Base-by-base conservation (phyloP, 2,329 filamentous ascomycete genomes). In the Phyllosticta citrichinensis region DNA sequence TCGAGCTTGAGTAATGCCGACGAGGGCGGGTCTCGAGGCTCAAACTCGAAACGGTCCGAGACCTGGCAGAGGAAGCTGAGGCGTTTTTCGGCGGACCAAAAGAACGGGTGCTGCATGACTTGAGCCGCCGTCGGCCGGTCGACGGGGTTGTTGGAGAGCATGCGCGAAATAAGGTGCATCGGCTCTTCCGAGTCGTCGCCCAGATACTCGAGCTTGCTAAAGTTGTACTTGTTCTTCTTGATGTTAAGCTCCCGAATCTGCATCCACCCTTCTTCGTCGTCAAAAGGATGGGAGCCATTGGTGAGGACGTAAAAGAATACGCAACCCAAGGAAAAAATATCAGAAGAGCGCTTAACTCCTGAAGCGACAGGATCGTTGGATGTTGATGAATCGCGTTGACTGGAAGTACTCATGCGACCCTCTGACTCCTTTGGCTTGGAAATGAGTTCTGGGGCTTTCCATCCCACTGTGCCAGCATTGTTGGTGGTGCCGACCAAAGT, bases 231-330 rank as follows among this genome's bases (percentile, higher is more conserved):
- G 65, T 90, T 89, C 72, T 96, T 95, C 68, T 96, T 91, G 68
- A 99, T 97, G 74, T 99, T 97, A 68, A 95, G 89, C 75, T 99
- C 94, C 58, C 94, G 77, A 40, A 80, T 74, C 60, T 77, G 86
- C 84, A 96, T 95, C 79, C 94, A 97, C 56, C 91, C 86, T 70
- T 94, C 91, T 61, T 94, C 92, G 64, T 91, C 92, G 71, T 97
- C 93, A 68, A 95, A 99, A 0, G 94, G 94, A 73, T 99, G 94
- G 1, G 83, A 84, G 17, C 94, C 94, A 64, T 91, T 89, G 1
- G 93, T 97, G 63, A 99, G 81, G n/a, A 97, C 92, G 72, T 97
- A 99, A 77, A 92, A 97, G 79, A 97, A 99, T n/a, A 99, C 91
- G 58, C 96, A 87, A 1, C 94, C 94, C 40, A 99, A 82, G 0